Percentiles rank a stretch among this genome's conserved stretches.
Conservation (phyloP, 768 basidiomycete genomes). For the Mycena rosella region DNA sequence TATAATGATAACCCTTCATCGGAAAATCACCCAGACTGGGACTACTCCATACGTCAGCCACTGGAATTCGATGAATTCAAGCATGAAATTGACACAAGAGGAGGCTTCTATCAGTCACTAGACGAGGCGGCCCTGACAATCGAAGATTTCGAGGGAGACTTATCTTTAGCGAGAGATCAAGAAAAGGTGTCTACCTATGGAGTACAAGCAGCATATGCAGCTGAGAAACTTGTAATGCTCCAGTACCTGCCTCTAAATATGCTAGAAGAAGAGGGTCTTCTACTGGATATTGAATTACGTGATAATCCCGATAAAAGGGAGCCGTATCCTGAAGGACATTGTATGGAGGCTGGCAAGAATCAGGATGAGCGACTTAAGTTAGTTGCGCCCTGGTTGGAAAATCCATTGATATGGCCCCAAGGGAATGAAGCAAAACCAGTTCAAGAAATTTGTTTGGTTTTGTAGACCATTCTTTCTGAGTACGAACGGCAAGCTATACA, state of each 20-base stretch:
- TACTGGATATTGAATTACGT: conserved; percentile 37
- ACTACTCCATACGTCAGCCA: neutral
- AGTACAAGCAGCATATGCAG: too few species aligned
- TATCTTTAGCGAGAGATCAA: too few species aligned
- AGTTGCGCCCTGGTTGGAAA: conserved; percentile 38
- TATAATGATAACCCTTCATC: neutral
- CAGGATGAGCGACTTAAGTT: conserved; percentile 28
- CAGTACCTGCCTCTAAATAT: too few species aligned
- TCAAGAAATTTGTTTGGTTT: conserved; percentile 47
- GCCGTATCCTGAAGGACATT: conserved; percentile 23
- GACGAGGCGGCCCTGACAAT: neutral
- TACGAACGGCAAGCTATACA: conserved; percentile 36
- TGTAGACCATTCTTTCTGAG: conserved; percentile 37
- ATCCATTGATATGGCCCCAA: conserved; percentile 37
- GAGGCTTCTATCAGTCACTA: neutral
- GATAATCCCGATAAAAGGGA: conserved; percentile 34
- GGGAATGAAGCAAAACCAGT: conserved; percentile 40
- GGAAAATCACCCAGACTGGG: neutral
- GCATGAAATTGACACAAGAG: conserved; percentile 16
- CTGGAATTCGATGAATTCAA: conserved; percentile 30
- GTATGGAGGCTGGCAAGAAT: conserved; percentile 28
- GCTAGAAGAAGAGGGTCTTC: conserved; percentile 38
- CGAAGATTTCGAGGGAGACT: neutral
- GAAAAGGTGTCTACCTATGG: too few species aligned
- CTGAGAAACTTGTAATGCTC: too few species aligned